phyloP scores from a whole-genome alignment of 192 early-diverging fungal species.

The Podila verticillata region DNA sequence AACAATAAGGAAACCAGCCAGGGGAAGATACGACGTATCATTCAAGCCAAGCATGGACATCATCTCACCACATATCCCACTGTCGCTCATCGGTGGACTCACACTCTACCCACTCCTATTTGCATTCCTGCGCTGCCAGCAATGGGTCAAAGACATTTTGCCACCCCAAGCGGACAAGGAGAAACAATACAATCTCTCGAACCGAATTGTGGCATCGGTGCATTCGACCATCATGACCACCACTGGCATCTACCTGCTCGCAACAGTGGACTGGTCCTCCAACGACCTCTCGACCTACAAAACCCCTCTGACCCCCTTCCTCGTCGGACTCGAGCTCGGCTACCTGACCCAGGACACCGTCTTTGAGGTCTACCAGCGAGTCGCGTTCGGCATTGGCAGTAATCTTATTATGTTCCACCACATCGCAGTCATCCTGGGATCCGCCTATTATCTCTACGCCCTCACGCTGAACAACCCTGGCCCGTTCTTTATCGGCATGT shows the following conservation, averaged over 20 bases:
- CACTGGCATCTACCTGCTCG: conserved; percentile 11
- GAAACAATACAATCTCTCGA: conserved; percentile 27
- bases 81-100: conserved; percentile 29
- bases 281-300: conserved; percentile 30
- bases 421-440: conserved; percentile 23
- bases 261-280: conserved; percentile 28
- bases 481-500: conserved; percentile 29
- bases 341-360: conserved; percentile 28
- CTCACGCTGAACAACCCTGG: conserved; percentile 25
- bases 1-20: neutral
- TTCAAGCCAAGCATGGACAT: conserved; percentile 8
- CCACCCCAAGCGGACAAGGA: conserved; percentile 19
- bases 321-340: conserved; percentile 38
- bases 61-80: conserved; percentile 29
- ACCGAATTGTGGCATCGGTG: conserved; percentile 32
- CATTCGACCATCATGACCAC: conserved; percentile 31
- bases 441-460: conserved; percentile 24
- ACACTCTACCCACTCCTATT: conserved; percentile 29
- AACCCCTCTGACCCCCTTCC: conserved; percentile 22
- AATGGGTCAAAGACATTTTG: conserved; percentile 14
- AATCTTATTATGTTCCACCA: conserved; percentile 38
- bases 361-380: conserved; percentile 32
- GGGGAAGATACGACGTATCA: neutral
- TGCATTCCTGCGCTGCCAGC: conserved; percentile 6
- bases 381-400: conserved; percentile 15